Conservation (phyloP, 306 rosid genomes). For the Casuarina cunninghamiana region DNA sequence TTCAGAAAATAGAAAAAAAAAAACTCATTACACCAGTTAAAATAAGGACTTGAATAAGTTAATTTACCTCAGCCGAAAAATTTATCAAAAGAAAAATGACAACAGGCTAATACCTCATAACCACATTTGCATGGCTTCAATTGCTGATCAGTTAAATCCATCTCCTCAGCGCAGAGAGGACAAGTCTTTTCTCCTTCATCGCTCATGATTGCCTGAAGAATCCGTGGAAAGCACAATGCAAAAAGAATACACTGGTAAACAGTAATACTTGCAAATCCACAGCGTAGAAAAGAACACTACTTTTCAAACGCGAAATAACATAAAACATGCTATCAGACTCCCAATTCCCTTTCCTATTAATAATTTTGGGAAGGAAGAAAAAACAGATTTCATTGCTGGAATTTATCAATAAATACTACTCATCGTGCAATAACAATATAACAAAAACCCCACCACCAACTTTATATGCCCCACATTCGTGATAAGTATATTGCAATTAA, state of each 20-base stretch:
- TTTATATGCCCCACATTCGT: background rate
- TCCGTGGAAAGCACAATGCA: constrained; percentile 6
- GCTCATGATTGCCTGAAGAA: constrained; percentile 72
- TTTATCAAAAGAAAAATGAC: constrained; percentile 1
- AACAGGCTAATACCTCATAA: constrained; percentile 59
- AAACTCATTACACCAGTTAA: background rate
- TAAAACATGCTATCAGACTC: constrained; percentile 1
- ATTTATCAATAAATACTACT: background rate
- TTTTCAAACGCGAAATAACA: background rate
- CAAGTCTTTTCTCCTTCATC: constrained; percentile 95
- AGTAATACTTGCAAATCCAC: background rate
- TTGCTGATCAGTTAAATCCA: constrained; percentile 99
- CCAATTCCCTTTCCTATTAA: background rate
- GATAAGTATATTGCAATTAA: background rate
- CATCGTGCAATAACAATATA: background rate
- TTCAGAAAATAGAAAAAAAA: background rate
- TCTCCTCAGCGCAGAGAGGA: constrained; percentile 97
- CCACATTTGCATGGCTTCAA: constrained; percentile 98
- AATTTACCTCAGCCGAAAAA: background rate
- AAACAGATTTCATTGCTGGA: background rate
- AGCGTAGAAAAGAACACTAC: background rate
- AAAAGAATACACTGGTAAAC: background rate
- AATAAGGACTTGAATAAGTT: background rate
- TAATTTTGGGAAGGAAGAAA: background rate
- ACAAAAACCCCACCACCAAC: constrained; percentile 3